phyloP scores from a whole-genome alignment of 345 rosid genomes.

The Crucihimalaya himalaica region DNA sequence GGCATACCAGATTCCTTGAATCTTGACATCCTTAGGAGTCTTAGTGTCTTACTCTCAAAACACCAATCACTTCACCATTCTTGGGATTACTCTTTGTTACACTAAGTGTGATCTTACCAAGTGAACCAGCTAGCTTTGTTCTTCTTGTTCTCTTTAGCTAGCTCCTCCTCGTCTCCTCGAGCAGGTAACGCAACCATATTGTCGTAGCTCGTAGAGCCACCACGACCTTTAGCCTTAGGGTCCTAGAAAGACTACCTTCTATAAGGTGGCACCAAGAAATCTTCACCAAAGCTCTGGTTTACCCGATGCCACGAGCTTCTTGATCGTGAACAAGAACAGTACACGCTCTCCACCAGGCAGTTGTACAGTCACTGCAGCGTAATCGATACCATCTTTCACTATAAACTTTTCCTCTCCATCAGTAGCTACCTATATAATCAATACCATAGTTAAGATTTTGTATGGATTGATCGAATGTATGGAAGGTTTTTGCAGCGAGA shows the following conservation, averaged over 20 bases:
- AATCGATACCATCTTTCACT: slow-evolving; percentile 88
- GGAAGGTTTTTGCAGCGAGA: neutral
- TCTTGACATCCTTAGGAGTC: slow-evolving; percentile 76
- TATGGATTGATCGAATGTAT: neutral
- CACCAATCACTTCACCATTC: slow-evolving; percentile 76
- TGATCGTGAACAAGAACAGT: slow-evolving; percentile 88
- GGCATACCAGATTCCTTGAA: slow-evolving; percentile 83
- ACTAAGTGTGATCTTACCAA: neutral
- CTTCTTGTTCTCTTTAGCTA: slow-evolving; percentile 66
- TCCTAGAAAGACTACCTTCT: slow-evolving; percentile 88
- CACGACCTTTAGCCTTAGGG: slow-evolving; percentile 94
- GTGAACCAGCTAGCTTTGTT: neutral
- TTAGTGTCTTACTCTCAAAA: slow-evolving; percentile 87
- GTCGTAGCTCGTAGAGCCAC: slow-evolving; percentile 82
- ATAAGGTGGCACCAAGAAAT: slow-evolving; percentile 77
- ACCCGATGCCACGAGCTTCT: slow-evolving; percentile 78
- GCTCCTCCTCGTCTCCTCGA: slow-evolving; percentile 84
- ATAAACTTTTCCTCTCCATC: slow-evolving; percentile 64
- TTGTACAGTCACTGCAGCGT: slow-evolving; percentile 86
- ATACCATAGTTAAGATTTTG: neutral
- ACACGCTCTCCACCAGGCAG: slow-evolving; percentile 88
- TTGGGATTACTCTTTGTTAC: slow-evolving; percentile 61
- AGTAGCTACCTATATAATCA: slow-evolving; percentile 36
- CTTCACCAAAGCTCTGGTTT: slow-evolving; percentile 75
- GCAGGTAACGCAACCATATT: slow-evolving; percentile 82